Base-by-base conservation (phyloP, 1,284 basidiomycete species). In the Rhodotorula sp. region DNA sequence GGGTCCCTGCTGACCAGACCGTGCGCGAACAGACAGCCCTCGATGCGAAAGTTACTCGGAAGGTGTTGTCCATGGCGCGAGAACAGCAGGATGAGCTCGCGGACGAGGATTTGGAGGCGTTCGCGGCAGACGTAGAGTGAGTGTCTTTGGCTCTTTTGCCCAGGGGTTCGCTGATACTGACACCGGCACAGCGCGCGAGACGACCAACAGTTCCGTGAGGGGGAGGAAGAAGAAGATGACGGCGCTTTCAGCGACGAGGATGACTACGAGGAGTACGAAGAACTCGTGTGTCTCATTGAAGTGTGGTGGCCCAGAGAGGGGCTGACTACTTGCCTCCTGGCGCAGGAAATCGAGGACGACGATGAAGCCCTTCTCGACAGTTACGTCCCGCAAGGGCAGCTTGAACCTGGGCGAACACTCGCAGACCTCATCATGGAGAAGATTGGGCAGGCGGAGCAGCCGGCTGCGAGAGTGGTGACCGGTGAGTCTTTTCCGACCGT, bases 391-490 rank as follows among this genome's bases (percentile, higher is more conserved):
- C 86, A 27, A 27, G 75, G 75, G 2, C 62, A 71, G 39, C 62
- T 76, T 2, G 86, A 86, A 36, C 88, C 89, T 77, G 87, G 91
- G 46, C 86, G 87, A 79, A 96, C 93, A 8, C 84, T 99, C 27
- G 95, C 95, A 30, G 95, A 99, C 80, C 84, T 99, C 48, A 99
- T 99, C 72, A 92, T 99, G 80, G 86, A 91, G 51, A 97, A 98
- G 82, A 85, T 99, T 61, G 86, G 65, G 84, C 60, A 53, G 51
- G 68, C 85, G 88, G 76, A 79, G 49, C 61, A 68, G 85, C 85
- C 67, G 84, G 82, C 47, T 85, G 87, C 61, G 77, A 84, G 22
- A 83, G 83, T 66, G 79, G 79, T 52, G 73, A 68, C 39, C 17
- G 65, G 67, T 52, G n/a, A 55, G 68, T 59, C n/a, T 6, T 58